phyloP scores from a whole-genome alignment of 2,329 filamentous ascomycete species.

The Bertia moriformis region DNA sequence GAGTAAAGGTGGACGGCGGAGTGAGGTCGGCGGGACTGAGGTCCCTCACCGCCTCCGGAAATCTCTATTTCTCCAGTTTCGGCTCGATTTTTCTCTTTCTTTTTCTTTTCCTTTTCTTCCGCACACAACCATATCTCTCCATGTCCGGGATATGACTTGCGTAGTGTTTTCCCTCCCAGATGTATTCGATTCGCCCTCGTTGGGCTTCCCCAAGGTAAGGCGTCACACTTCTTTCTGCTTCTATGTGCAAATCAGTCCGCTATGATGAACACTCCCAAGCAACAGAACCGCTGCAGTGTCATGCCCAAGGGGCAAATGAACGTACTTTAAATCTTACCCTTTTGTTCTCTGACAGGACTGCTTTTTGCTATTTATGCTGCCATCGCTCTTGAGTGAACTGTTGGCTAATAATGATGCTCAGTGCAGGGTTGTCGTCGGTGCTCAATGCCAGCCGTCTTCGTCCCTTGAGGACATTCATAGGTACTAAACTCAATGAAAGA shows the following conservation, averaged over 20 bases:
- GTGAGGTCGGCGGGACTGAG: neutral
- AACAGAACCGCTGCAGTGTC: conserved; percentile 58
- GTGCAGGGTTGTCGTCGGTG: neutral
- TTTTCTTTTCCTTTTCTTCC: conserved; percentile 5
- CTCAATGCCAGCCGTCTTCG: conserved; percentile 4
- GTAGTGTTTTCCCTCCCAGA: neutral
- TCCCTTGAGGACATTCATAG: too few relatives aligned
- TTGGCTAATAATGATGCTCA: too few relatives aligned
- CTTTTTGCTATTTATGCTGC: too few relatives aligned
- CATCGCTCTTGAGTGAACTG: too few relatives aligned
- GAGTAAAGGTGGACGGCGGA: too few relatives aligned
- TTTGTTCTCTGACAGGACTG: too few relatives aligned
- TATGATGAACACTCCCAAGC: neutral
- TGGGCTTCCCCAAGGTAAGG: neutral
- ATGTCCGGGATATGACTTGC: conserved; percentile 25
- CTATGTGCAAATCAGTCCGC: too few relatives aligned
- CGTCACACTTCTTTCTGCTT: neutral
- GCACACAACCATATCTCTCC: too few relatives aligned
- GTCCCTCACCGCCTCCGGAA: neutral
- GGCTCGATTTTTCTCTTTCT: conserved; percentile 5
- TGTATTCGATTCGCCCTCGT: conserved; percentile 1
- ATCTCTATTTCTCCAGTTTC: neutral
- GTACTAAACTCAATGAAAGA: too few relatives aligned
- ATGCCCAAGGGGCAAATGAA: conserved; percentile 35
- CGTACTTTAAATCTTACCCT: too few relatives aligned